Conservation (phyloP, 2,329 filamentous ascomycete genomes). For the Penicillium decumbens region DNA sequence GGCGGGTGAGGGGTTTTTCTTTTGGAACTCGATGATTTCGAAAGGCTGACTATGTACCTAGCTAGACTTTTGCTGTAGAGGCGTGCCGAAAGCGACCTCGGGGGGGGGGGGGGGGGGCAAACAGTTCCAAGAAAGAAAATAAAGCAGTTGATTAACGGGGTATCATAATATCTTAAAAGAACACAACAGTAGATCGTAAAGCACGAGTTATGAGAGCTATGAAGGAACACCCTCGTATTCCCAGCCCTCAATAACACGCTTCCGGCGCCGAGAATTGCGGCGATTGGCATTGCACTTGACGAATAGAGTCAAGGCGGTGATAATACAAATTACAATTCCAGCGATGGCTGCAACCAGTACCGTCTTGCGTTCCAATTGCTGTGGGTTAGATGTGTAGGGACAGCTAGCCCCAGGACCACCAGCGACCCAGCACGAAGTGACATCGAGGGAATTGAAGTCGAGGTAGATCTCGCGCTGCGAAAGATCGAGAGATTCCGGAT, state of each 20-base stretch:
- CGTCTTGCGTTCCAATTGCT: constrained; percentile 43
- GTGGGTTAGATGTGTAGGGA: constrained; percentile 50
- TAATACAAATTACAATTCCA: constrained; percentile 57
- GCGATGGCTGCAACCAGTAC: constrained; percentile 60
- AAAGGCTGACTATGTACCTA: no score
- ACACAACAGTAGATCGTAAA: neutral
- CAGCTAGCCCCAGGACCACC: constrained; percentile 54
- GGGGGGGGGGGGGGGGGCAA: no score
- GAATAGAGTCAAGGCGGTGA: constrained; percentile 58
- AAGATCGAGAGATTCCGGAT: constrained; percentile 26
- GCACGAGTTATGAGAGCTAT: constrained; percentile 12
- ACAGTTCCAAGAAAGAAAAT: no score
- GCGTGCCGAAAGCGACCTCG: no score
- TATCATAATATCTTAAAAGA: neutral
- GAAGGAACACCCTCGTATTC: constrained; percentile 65
- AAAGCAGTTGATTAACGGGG: no score
- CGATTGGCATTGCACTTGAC: constrained; percentile 62
- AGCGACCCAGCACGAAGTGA: constrained; percentile 57
- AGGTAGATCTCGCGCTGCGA: constrained; percentile 48
- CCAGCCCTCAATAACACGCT: constrained; percentile 53
- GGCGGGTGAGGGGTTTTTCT: no score
- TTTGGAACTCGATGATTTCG: no score
- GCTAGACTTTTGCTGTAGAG: no score
- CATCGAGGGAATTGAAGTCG: constrained; percentile 58
- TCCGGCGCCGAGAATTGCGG: constrained; percentile 48